These are phyloP conservation scores for Chlorociboria aeruginascens DNA, from an alignment of 495 filamentous ascomycete genomes.

Conservation along the genomic window DNA sequence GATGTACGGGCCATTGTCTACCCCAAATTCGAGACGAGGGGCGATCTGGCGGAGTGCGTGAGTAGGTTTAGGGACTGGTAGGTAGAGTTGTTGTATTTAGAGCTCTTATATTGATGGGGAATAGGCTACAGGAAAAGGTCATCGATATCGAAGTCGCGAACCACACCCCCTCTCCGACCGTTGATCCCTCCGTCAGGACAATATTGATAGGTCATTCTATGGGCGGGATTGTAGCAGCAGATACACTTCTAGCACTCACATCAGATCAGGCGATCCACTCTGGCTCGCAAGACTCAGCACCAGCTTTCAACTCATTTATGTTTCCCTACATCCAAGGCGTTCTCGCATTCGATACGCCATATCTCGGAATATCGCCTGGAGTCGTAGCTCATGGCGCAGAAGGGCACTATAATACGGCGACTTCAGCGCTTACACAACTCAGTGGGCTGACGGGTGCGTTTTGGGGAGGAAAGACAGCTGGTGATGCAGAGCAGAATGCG, in stretches of 20 bases:
- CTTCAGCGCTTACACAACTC: conserved; percentile 56
- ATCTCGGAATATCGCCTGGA: conserved; percentile 76
- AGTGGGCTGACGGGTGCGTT: conserved; percentile 26
- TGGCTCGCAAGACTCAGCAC: conserved; percentile 11
- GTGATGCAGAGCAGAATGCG: not conserved
- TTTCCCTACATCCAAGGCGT: conserved; percentile 72
- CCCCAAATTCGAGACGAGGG: conserved; percentile 84
- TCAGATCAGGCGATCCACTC: conserved; percentile 28
- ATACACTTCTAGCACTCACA: conserved; percentile 50
- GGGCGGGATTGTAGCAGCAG: conserved; percentile 94
- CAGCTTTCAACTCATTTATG: conserved; percentile 16
- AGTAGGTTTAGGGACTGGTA: conserved; percentile 78
- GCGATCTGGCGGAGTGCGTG: conserved; percentile 74
- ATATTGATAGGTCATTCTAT: conserved; percentile 88
- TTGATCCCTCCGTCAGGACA: conserved; percentile 77
- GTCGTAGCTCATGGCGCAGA: conserved; percentile 86
- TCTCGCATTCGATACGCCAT: conserved; percentile 92
- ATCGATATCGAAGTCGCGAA: conserved; percentile 87
- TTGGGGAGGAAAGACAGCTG: conserved; percentile 18
- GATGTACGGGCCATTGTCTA: conserved; percentile 62
- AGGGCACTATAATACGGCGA: conserved; percentile 64
- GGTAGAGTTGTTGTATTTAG: not conserved
- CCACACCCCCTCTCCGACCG: conserved; percentile 70
- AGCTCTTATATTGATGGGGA: not conserved
- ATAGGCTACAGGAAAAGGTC: conserved; percentile 70